Percentiles rank a stretch among this genome's conserved stretches.
Evolutionary conservation across 2,329 filamentous ascomycete genomes (phyloP).

Genomic region (Alternaria angustiovoidea): DNA sequence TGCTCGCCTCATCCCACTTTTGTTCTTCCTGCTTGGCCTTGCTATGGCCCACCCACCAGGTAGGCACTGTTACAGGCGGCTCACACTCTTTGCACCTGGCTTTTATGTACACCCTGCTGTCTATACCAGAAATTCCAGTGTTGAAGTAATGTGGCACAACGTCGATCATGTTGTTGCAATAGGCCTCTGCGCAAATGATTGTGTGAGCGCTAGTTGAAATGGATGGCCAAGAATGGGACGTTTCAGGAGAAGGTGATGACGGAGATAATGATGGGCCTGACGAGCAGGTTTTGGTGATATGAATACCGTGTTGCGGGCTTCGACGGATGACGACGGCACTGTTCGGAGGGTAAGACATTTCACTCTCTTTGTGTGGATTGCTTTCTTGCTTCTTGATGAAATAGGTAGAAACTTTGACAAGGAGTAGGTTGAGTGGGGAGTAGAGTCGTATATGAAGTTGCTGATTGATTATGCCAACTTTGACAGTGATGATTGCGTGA

Average conservation of each 20-base stretch:
- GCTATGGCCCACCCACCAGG: background rate
- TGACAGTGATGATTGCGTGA: background rate
- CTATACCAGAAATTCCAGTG: background rate
- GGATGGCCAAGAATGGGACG: background rate
- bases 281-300: background rate
- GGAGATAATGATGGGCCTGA: no score
- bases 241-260: no score
- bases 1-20: background rate
- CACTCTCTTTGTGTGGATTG: background rate
- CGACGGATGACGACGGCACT: slow-evolving; percentile 2
- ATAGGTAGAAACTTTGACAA: background rate
- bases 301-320: slow-evolving; percentile 10
- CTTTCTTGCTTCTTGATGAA: background rate
- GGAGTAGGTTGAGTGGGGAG: background rate
- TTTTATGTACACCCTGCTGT: background rate
- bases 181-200: background rate
- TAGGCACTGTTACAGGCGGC: background rate
- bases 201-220: background rate
- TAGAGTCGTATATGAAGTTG: background rate
- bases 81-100: slow-evolving; percentile 11
- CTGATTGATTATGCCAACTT: background rate
- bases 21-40: background rate
- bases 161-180: slow-evolving; percentile 4
- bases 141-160: background rate
- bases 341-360: slow-evolving; percentile 10